These are phyloP conservation scores for Pyrenopolyporus hunteri DNA, from an alignment of 495 filamentous ascomycete species.

Conservation along the genomic window DNA sequence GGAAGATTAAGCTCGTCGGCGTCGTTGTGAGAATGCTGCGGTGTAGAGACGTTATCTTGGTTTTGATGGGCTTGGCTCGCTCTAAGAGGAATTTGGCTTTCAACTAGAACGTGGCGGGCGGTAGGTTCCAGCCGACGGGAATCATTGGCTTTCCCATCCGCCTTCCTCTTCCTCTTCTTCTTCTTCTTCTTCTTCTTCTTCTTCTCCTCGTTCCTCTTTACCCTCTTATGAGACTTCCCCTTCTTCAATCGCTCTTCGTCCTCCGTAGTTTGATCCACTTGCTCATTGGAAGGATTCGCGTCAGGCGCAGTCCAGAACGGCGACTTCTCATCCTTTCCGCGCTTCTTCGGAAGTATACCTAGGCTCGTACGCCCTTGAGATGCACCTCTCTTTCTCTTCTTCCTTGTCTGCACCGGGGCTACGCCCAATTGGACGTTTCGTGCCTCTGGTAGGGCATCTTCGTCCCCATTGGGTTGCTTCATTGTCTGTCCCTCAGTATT, in stretches of 20 bases:
- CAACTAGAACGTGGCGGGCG: background rate
- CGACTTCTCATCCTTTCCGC: slow-evolving; percentile 8
- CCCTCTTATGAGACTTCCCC: no score
- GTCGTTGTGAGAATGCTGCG: background rate
- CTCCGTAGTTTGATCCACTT: background rate
- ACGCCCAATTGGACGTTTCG: background rate
- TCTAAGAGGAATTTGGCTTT: background rate
- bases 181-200: background rate
- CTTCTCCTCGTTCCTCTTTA: background rate
- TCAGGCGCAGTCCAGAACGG: slow-evolving; percentile 18
- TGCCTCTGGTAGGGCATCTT: background rate
- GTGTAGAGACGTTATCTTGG: background rate
- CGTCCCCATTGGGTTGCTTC: background rate
- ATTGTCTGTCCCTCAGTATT: background rate
- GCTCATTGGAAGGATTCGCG: background rate
- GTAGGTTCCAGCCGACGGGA: background rate
- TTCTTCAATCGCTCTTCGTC: background rate
- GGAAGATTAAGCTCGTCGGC: background rate
- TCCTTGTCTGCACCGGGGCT: background rate
- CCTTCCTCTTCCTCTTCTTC: background rate
- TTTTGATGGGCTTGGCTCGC: background rate
- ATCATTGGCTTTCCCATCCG: background rate
- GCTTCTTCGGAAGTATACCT: slow-evolving; percentile 3
- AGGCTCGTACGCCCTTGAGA: background rate
- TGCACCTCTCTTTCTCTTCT: slow-evolving; percentile 13